Conservation (phyloP, 2,329 filamentous ascomycete species). For the Zymoseptoria ardabiliae region DNA sequence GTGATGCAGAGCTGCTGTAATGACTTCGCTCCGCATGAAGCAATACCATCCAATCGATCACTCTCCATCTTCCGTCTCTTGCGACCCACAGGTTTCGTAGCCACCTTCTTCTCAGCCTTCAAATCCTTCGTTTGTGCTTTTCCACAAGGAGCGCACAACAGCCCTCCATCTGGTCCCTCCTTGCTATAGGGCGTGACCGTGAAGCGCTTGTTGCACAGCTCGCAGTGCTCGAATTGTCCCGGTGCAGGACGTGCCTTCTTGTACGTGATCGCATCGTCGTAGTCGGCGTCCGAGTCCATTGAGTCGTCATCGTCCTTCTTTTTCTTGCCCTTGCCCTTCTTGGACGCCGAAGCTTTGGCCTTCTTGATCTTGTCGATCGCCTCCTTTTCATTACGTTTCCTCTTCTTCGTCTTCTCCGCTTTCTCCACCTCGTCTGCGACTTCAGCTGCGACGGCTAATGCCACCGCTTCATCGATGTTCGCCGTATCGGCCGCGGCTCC, state of each 20-base stretch:
- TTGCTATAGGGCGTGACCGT: slow-evolving; percentile 88
- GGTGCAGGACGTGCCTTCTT: slow-evolving; percentile 57
- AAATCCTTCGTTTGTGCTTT: slow-evolving; percentile 63
- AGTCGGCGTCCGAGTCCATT: slow-evolving; percentile 38
- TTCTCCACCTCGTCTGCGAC: slow-evolving; percentile 27
- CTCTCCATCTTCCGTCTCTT: slow-evolving; percentile 73
- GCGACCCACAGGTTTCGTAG: slow-evolving; percentile 49
- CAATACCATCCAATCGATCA: slow-evolving; percentile 70
- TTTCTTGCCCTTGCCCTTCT: slow-evolving; percentile 40
- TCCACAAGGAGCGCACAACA: slow-evolving; percentile 78
- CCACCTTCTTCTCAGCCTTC: slow-evolving; percentile 52
- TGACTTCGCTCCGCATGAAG: slow-evolving; percentile 58
- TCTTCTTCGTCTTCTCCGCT: slow-evolving; percentile 44
- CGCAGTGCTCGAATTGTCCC: slow-evolving; percentile 84
- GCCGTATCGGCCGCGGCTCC: slow-evolving; percentile 24
- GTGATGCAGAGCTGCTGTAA: slow-evolving; percentile 59
- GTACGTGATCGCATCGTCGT: slow-evolving; percentile 44
- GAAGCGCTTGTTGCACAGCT: slow-evolving; percentile 76
- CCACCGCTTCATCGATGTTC: slow-evolving; percentile 26
- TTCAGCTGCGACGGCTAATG: slow-evolving; percentile 36
- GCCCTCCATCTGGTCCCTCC: slow-evolving; percentile 69
- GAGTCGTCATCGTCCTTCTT: slow-evolving; percentile 36
- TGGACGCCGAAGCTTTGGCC: slow-evolving; percentile 39
- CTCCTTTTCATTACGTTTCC: slow-evolving; percentile 49
- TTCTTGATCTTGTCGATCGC: slow-evolving; percentile 37